phyloP scores from a whole-genome alignment of 1,284 basidiomycete species.

The Sanghuangporus sanghuang region DNA sequence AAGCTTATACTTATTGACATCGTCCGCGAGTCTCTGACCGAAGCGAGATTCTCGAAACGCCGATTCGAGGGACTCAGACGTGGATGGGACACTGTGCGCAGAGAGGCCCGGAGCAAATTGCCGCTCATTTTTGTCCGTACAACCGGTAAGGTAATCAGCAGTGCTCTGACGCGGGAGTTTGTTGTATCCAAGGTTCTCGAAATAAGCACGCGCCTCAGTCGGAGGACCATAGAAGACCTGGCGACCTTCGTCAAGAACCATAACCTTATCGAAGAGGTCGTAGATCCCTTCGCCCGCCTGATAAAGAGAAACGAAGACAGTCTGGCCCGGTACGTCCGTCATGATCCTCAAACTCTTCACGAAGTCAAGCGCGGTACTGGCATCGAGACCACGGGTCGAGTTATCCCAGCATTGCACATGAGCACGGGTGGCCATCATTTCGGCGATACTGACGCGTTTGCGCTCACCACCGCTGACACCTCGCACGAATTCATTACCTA shows the following conservation, averaged over 20 bases:
- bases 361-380: slow-evolving; percentile 81
- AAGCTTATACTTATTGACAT: slow-evolving; percentile 59
- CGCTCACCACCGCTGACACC: slow-evolving; percentile 85
- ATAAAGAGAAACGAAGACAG: slow-evolving; percentile 79
- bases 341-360: slow-evolving; percentile 67
- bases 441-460: slow-evolving; percentile 84
- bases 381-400: slow-evolving; percentile 81
- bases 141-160: slow-evolving; percentile 76
- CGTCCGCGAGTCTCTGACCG: slow-evolving; percentile 42
- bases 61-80: slow-evolving; percentile 66
- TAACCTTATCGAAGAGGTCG: slow-evolving; percentile 76
- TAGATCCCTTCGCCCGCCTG: slow-evolving; percentile 80
- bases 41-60: slow-evolving; percentile 60
- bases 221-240: slow-evolving; percentile 81
- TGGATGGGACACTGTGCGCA: slow-evolving; percentile 61
- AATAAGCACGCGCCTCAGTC: slow-evolving; percentile 70
- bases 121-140: slow-evolving; percentile 82
- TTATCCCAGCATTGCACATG: slow-evolving; percentile 83
- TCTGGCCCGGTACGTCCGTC: slow-evolving; percentile 72
- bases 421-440: slow-evolving; percentile 78
- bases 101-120: slow-evolving; percentile 73
- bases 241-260: slow-evolving; percentile 76
- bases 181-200: slow-evolving; percentile 73
- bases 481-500: slow-evolving; percentile 81
- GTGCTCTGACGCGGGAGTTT: slow-evolving; percentile 68